Percentiles rank a stretch among this genome's conserved stretches.
These are phyloP conservation scores for Pinus tabuliformis DNA, from an alignment of 75 land plant species.

Conservation along the genomic window DNA sequence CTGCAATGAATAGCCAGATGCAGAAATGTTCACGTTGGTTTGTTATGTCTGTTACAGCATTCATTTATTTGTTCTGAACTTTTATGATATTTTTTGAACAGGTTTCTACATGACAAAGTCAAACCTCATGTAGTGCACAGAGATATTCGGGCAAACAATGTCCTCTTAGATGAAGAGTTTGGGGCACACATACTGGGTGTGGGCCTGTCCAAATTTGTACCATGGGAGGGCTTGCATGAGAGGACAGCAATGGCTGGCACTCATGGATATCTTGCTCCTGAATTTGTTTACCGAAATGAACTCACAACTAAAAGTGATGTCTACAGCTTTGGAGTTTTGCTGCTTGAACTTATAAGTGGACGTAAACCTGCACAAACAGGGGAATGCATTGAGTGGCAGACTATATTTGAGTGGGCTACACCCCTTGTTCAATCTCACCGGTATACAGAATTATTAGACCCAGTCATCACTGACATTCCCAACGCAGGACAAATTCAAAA, in stretches of 20 bases:
- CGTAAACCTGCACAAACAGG: conserved; percentile 79
- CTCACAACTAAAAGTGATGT: conserved; percentile 97
- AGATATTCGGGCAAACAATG: conserved; percentile 82
- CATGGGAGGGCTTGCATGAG: conserved; percentile 82
- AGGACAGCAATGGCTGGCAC: conserved; percentile 75
- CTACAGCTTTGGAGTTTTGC: conserved; percentile 93
- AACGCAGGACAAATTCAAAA: conserved; percentile 64
- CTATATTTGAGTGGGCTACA: conserved; percentile 97
- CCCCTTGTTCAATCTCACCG: conserved; percentile 84
- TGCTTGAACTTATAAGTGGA: conserved; percentile 89
- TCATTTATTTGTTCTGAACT: neutral
- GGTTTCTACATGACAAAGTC: conserved; percentile 91
- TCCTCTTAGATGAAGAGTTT: conserved; percentile 88
- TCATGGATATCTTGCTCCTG: conserved; percentile 93
- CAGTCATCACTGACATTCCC: conserved; percentile 61
- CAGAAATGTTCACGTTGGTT: neutral
- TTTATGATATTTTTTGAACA: conserved; percentile 18
- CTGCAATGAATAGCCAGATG: neutral
- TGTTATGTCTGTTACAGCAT: neutral
- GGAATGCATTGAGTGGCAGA: conserved; percentile 83
- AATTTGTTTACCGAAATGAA: conserved; percentile 92
- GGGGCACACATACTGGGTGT: conserved; percentile 88
- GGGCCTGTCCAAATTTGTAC: conserved; percentile 77
- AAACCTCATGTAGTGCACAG: conserved; percentile 96
- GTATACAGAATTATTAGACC: conserved; percentile 78